Conservation (phyloP, 164 flowering plant species). For the Dillenia turbinata region DNA sequence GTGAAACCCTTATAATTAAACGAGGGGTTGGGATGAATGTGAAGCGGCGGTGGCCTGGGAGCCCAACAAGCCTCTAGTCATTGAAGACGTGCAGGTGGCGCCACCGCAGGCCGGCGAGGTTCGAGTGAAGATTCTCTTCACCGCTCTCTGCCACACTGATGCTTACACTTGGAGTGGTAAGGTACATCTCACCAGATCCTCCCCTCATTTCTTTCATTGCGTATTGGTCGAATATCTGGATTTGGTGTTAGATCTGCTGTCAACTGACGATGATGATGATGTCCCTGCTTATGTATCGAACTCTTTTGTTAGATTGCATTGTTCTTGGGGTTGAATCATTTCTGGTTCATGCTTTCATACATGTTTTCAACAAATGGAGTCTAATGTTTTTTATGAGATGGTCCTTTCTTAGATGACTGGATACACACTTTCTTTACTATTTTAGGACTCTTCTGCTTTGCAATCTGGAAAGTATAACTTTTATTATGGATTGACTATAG, state of each 20-base stretch:
- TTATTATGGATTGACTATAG: too few species aligned
- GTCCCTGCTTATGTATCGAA: too few species aligned
- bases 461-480: too few species aligned
- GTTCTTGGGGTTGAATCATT: neutral
- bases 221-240: neutral
- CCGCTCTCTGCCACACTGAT: constrained; percentile 98
- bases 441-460: too few species aligned
- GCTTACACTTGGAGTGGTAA: constrained; percentile 98
- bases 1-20: neutral
- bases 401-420: neutral
- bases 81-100: constrained; percentile 81
- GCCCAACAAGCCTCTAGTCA: constrained; percentile 77
- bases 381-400: neutral
- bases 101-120: constrained; percentile 98
- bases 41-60: constrained; percentile 98
- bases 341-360: neutral
- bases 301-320: neutral
- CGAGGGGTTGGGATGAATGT: constrained; percentile 4
- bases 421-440: neutral
- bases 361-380: neutral
- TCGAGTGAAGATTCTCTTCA: constrained; percentile 75
- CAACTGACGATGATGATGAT: too few species aligned
- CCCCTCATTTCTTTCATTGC: neutral
- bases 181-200: constrained; percentile 30
- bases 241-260: neutral